A percentile compares a stretch with the other conserved stretches of the same genome.
These are phyloP conservation scores for Modicella reniformis DNA, from an alignment of 371 early-diverging fungal genomes.

Conservation along the genomic window DNA sequence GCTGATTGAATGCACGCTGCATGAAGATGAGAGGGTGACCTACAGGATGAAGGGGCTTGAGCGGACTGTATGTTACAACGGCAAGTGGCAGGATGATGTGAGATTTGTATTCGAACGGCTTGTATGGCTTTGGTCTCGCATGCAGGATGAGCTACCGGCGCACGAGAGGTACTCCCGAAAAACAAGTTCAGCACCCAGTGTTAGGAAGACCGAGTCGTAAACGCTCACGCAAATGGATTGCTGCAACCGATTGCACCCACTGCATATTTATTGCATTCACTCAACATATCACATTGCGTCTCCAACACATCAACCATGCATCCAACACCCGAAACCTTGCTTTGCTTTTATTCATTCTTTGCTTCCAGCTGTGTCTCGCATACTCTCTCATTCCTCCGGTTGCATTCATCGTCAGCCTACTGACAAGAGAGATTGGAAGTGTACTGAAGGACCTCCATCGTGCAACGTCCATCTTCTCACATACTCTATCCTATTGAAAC, in stretches of 20 bases:
- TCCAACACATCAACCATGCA: no score
- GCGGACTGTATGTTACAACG: not conserved
- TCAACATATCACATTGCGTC: no score
- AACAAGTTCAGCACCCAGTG: not conserved
- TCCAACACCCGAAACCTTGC: no score
- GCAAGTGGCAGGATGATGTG: slow-evolving; percentile 23
- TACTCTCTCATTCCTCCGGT: no score
- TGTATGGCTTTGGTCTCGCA: slow-evolving; percentile 34
- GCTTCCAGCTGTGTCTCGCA: no score
- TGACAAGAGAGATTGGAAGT: no score
- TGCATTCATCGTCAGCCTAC: no score
- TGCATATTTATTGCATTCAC: no score
- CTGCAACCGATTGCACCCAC: not conserved
- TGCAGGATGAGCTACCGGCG: slow-evolving; percentile 22
- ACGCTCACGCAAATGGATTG: not conserved
- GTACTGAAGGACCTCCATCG: no score
- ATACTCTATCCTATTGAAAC: no score
- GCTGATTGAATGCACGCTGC: slow-evolving; percentile 24
- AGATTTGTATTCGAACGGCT: slow-evolving; percentile 10
- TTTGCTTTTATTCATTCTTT: no score
- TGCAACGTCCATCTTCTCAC: no score
- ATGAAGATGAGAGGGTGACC: slow-evolving; percentile 8
- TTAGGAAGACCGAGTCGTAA: not conserved
- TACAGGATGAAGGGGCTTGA: slow-evolving; percentile 21
- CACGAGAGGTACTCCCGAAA: slow-evolving; percentile 9